A percentile compares a stretch with the other conserved stretches of the same genome.
Evolutionary conservation across 306 rosid genomes (phyloP).

Genomic region (Trifolium pratense): DNA sequence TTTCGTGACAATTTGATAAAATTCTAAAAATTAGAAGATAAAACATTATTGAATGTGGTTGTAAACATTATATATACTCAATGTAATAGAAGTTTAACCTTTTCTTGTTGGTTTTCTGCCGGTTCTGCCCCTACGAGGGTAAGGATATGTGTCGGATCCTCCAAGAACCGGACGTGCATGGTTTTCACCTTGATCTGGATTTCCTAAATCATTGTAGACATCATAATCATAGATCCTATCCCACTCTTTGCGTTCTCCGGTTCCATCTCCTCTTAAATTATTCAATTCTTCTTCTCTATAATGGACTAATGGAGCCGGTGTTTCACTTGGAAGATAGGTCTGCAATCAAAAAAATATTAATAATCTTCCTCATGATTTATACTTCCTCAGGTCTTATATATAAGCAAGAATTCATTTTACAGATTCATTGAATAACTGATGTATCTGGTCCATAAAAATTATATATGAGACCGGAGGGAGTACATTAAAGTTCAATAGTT

Average conservation of each 20-base stretch:
- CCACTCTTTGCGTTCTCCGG: constrained; percentile 68
- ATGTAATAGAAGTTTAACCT: constrained; percentile 45
- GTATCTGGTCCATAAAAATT: too few relatives aligned
- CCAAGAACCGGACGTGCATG: constrained; percentile 74
- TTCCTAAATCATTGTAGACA: constrained; percentile 71
- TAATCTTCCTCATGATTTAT: neutral
- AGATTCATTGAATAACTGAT: too few relatives aligned
- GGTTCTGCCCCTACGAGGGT: constrained; percentile 86
- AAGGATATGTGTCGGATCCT: constrained; percentile 60
- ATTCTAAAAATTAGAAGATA: neutral
- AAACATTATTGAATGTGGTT: neutral
- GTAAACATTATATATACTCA: neutral
- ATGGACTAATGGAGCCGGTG: constrained; percentile 62
- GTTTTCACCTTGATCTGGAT: constrained; percentile 55
- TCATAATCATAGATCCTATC: constrained; percentile 81
- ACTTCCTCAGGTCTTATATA: too few relatives aligned
- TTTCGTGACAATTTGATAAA: too few relatives aligned
- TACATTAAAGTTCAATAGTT: too few relatives aligned
- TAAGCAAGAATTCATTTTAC: too few relatives aligned
- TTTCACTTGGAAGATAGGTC: constrained; percentile 85
- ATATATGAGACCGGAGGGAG: too few relatives aligned
- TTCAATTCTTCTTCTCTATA: constrained; percentile 65
- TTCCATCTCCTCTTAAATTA: constrained; percentile 72
- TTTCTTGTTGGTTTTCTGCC: constrained; percentile 55
- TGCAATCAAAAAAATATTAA: constrained; percentile 11